phyloP scores from a whole-genome alignment of 768 basidiomycete genomes.

The Tephrocybe rancida region DNA sequence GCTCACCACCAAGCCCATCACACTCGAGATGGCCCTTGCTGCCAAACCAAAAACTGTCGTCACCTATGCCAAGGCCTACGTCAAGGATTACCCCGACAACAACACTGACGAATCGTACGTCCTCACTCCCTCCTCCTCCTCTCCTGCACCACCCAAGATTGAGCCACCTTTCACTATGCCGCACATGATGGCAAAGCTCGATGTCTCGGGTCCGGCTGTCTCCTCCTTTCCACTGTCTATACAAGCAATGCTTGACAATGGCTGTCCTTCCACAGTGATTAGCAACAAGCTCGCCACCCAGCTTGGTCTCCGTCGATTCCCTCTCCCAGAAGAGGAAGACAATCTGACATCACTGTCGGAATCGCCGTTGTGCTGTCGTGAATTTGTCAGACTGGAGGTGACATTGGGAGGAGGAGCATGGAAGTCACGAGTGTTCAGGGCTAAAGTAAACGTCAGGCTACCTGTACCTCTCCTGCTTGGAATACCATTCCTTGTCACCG shows the following conservation, averaged over 20 bases:
- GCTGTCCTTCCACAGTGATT: too few species aligned
- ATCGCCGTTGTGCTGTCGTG: constrained; percentile 19
- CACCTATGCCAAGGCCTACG: neutral
- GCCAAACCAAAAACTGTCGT: too few species aligned
- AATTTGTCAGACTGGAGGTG: constrained; percentile 20
- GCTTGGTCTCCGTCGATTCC: constrained; percentile 11
- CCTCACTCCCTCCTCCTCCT: constrained; percentile 11
- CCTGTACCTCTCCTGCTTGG: constrained; percentile 26
- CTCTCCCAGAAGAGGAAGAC: constrained; percentile 13
- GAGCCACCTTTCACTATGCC: neutral
- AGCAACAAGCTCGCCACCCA: too few species aligned
- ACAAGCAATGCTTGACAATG: constrained; percentile 5
- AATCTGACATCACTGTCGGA: neutral
- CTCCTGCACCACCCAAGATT: constrained; percentile 7
- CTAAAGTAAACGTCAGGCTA: constrained; percentile 22
- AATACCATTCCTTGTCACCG: constrained; percentile 28
- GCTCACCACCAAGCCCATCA: too few species aligned
- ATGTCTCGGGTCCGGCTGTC: too few species aligned
- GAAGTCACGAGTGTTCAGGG: constrained; percentile 17
- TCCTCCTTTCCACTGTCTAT: neutral
- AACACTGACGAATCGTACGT: neutral
- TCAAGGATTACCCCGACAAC: neutral
- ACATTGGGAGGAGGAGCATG: constrained; percentile 20
- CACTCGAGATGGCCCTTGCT: too few species aligned
- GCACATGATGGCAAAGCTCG: neutral